Base-by-base conservation (phyloP, 768 basidiomycete species). In the Tulasnella sp. region DNA sequence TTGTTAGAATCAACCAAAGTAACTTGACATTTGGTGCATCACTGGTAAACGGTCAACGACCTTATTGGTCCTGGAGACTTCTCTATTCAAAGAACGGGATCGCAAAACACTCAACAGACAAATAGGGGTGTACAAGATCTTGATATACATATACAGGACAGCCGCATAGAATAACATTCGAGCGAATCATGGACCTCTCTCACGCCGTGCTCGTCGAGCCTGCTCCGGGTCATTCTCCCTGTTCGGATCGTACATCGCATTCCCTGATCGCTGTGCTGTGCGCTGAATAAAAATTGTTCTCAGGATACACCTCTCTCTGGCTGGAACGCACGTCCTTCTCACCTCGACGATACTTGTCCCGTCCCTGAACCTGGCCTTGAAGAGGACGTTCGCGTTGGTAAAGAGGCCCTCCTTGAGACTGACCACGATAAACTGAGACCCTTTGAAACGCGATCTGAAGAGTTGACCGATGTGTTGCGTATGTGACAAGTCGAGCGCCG, bases 391-490 rank as follows among this genome's bases (percentile, higher is more conserved):
- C 41, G 95, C 96, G 66, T 98, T 97, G 8, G 91, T 92, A 74
- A 98, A 98, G 47, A 97, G 76, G 4, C 95, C 95, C 67, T 98
- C 96, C 72, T 98, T 98, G 58, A 98, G 76, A 19, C 86, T 90
- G 60, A 98, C 95, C 51, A 98, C 96, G 67, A 98, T 96, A 74
- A 97, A 99, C 70, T 99, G 96, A 15, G 87, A 88, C 43, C 95
- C 95, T 73, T 92, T 94, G 80, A 99, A 99, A 17, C 96, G 83
- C 50, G 86, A 95, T 43, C 87, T 81, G 82, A 99, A 98, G n/a
- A 98, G 81, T 65, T 92, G 90, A 29, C 95, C 96, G 61, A 99
- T 97, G 71, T 99, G 91, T 67, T 98, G 93, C 1, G 91, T 95
- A 66, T 95, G 92, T 27, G 91, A 94, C 11, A 98, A 75, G 72